phyloP scores from a whole-genome alignment of 495 filamentous ascomycete species.

The Daldinia caldariorum region DNA sequence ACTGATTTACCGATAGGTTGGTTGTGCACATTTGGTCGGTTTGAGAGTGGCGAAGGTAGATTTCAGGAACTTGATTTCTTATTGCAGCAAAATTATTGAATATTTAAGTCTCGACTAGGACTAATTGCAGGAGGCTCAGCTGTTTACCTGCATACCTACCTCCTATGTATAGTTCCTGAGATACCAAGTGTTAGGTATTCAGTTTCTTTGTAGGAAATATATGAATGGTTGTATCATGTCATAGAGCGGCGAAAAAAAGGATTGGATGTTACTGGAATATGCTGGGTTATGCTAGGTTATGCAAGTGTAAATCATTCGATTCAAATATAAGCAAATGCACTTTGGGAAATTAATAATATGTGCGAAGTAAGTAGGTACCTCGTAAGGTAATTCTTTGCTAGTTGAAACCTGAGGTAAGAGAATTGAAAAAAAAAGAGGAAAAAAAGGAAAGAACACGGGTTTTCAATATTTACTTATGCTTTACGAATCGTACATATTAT shows the following conservation, averaged over 20 bases:
- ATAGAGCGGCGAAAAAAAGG: slow-evolving; percentile 15
- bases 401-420: background rate
- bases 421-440: background rate
- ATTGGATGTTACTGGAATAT: slow-evolving; percentile 11
- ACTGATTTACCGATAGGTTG: background rate
- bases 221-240: slow-evolving; percentile 27
- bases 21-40: slow-evolving; percentile 9
- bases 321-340: slow-evolving; percentile 5
- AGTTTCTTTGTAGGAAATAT: slow-evolving; percentile 28
- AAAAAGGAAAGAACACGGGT: background rate
- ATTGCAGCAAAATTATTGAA: slow-evolving; percentile 3
- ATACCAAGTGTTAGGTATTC: background rate
- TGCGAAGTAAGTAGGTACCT: background rate
- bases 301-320: slow-evolving; percentile 16
- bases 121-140: slow-evolving; percentile 20
- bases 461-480: background rate
- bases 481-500: too few species aligned
- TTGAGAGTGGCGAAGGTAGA: slow-evolving; percentile 20
- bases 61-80: slow-evolving; percentile 2
- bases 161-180: background rate
- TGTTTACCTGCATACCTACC: background rate
- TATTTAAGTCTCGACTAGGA: background rate
- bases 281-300: too few species aligned
- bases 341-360: slow-evolving; percentile 10
- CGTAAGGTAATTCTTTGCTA: background rate